A percentile compares a stretch with the other conserved stretches of the same genome.
These are phyloP conservation scores for Plasmopara halstedii DNA, from an alignment of 352 stramenopile genomes.

Conservation along the genomic window DNA sequence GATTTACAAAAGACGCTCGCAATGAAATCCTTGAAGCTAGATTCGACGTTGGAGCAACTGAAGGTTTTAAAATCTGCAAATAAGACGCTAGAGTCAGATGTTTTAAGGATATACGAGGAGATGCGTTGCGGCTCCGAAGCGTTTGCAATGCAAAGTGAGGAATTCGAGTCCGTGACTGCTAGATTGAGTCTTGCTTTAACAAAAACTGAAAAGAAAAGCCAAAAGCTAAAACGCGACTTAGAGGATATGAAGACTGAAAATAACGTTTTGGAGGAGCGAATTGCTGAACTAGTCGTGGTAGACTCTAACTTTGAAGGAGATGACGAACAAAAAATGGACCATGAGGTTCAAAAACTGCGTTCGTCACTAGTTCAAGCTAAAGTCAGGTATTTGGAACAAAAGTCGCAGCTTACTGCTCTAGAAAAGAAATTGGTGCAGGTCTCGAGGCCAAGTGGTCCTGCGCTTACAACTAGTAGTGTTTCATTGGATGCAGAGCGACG, in stretches of 20 bases:
- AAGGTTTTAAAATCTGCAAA: slow-evolving; percentile 21
- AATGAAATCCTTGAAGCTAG: slow-evolving; percentile 28
- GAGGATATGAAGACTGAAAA: slow-evolving; percentile 48
- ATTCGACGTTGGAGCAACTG: slow-evolving; percentile 23
- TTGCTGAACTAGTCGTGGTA: slow-evolving; percentile 33
- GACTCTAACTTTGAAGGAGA: slow-evolving; percentile 33
- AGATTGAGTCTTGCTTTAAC: slow-evolving; percentile 11
- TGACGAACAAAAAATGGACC: slow-evolving; percentile 35
- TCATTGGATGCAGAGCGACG: slow-evolving; percentile 45
- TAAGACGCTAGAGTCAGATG: slow-evolving; percentile 17
- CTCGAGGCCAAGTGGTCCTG: slow-evolving; percentile 23
- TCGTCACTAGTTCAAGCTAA: slow-evolving; percentile 56
- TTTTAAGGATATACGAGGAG: slow-evolving; percentile 17
- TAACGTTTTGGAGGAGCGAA: slow-evolving; percentile 47
- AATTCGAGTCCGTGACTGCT: slow-evolving; percentile 22
- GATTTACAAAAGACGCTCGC: slow-evolving; percentile 24
- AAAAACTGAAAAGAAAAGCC: slow-evolving; percentile 19
- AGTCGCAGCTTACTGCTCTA: slow-evolving; percentile 41
- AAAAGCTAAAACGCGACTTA: slow-evolving; percentile 27
- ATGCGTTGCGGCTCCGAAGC: slow-evolving; percentile 16
- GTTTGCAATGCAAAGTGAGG: slow-evolving; percentile 34
- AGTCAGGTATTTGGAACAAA: slow-evolving; percentile 45
- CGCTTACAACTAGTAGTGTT: slow-evolving; percentile 15
- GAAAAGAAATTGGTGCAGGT: slow-evolving; percentile 53
- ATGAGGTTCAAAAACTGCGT: slow-evolving; percentile 44